Evolutionary conservation across 768 basidiomycete genomes (phyloP).

Genomic region (Boletus sp.): DNA sequence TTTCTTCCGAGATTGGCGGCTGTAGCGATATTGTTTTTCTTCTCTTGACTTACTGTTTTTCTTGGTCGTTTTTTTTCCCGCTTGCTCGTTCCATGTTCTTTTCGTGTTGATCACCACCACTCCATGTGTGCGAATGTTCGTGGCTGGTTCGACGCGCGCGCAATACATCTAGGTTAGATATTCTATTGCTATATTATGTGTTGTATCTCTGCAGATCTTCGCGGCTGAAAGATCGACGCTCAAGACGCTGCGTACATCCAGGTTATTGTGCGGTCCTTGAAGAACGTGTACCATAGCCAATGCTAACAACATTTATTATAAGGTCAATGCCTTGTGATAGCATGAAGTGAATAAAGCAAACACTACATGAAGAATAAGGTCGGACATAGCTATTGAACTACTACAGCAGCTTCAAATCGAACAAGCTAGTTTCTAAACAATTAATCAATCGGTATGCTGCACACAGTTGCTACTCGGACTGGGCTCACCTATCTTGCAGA

Average conservation of each 20-base stretch:
- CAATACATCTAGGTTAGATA: conserved; percentile 6
- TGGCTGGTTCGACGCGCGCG: no score
- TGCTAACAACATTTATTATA: no score
- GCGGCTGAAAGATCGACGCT: no score
- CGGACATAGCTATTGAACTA: conserved; percentile 15
- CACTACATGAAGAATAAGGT: conserved; percentile 19
- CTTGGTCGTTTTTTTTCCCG: not conserved
- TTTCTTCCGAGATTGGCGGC: conserved; percentile 71
- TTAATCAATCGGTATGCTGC: no score
- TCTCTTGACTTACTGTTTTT: not conserved
- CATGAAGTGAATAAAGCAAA: not conserved
- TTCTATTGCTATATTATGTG: conserved; percentile 19
- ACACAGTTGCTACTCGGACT: no score
- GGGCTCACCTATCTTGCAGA: not conserved
- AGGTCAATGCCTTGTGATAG: no score
- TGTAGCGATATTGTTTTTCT: conserved; percentile 32
- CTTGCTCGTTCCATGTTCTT: not conserved
- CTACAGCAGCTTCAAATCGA: not conserved
- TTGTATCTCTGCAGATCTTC: not conserved
- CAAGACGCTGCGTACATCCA: no score
- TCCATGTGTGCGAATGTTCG: not conserved
- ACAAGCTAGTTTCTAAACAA: no score
- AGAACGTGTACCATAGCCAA: no score
- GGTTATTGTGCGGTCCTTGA: no score
- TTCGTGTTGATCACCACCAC: conserved; percentile 3